Base-by-base conservation (phyloP, 2,329 filamentous ascomycete genomes). In the Ustulina deusta region DNA sequence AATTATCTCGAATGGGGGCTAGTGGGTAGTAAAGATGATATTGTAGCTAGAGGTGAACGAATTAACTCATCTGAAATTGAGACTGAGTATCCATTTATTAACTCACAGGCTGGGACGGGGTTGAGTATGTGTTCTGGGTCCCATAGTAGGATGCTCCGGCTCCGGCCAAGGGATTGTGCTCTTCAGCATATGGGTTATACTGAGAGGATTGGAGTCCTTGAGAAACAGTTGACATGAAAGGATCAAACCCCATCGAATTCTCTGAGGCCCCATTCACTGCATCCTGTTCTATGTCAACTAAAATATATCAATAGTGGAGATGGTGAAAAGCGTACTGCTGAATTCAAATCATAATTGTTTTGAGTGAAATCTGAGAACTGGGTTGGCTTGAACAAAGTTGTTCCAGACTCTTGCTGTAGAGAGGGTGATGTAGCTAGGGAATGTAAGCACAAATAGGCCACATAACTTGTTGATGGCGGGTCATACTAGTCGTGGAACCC, bases 21-120 rank as follows among this genome's bases (percentile, higher is more conserved):
- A 94, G 87, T 0, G 94, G 94, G 36, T 93, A 93, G 79, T 99
- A 99, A 13, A 97, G 86, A 79, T 99, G 96, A 78, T 97, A 97
- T 83, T 95, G 92, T 6, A 94, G 87, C 89, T 91, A 63, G 7
- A 54, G 22, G 64, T 77, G 75, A 65, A 36, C 29, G 7, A 38
- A 22, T 54, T 48, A 42, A 27, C n/a, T 55, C 56, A 46, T 15
- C 48, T 42, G n/a, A 5, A 54, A 34, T 25, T 22, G 17, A 17
- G 13, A 36, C 63, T 10, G 1, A 11, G 76, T 29, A 48, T 17
- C 20, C 2, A 15, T 57, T 1, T 11, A 13, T 15, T 44, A 34
- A 61, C 84, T 76, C 79, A 90, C 88, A 25, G 91, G 91, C 71
- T 91, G 90, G 22, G 84, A 78, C 17, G 85, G 83, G 11, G 84